These are phyloP conservation scores for Hibiscus trionum DNA, from an alignment of 345 rosid species.

Conservation along the genomic window DNA sequence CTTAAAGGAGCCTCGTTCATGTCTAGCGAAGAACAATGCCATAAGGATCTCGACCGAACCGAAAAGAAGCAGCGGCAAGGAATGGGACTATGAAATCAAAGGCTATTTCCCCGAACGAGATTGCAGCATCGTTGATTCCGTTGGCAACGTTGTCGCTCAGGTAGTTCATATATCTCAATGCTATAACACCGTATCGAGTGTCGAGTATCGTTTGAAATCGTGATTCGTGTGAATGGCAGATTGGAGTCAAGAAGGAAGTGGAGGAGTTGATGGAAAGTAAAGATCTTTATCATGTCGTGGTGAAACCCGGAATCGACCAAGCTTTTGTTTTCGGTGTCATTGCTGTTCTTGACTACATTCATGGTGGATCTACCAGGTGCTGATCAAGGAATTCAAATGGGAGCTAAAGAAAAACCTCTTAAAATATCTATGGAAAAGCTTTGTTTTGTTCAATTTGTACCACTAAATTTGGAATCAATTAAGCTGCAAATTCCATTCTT, in stretches of 20 bases:
- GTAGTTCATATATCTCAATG: conserved; percentile 13
- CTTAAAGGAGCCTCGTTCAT: conserved; percentile 42
- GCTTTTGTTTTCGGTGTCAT: conserved; percentile 71
- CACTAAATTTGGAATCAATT: not conserved
- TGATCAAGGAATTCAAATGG: conserved; percentile 7
- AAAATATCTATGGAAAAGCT: too few relatives aligned
- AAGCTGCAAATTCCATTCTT: not conserved
- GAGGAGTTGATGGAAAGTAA: too few relatives aligned
- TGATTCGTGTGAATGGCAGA: conserved; percentile 20
- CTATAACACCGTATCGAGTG: not conserved
- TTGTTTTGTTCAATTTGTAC: too few relatives aligned
- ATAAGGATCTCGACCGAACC: too few relatives aligned
- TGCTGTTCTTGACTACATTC: conserved; percentile 64
- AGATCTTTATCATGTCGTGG: conserved; percentile 31
- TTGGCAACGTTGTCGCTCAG: conserved; percentile 28
- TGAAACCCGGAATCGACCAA: conserved; percentile 53
- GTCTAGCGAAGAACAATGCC: too few relatives aligned
- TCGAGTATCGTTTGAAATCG: not conserved
- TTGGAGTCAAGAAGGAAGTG: conserved; percentile 44
- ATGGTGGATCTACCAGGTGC: conserved; percentile 75
- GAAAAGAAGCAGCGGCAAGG: not conserved
- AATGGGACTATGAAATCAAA: conserved; percentile 43
- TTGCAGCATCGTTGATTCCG: conserved; percentile 45
- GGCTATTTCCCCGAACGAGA: conserved; percentile 45
- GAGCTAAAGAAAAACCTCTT: too few relatives aligned